A percentile compares a stretch with the other conserved stretches of the same genome.
Conservation (phyloP, 495 filamentous ascomycete genomes). For the Hyaloscypha finlandica region DNA sequence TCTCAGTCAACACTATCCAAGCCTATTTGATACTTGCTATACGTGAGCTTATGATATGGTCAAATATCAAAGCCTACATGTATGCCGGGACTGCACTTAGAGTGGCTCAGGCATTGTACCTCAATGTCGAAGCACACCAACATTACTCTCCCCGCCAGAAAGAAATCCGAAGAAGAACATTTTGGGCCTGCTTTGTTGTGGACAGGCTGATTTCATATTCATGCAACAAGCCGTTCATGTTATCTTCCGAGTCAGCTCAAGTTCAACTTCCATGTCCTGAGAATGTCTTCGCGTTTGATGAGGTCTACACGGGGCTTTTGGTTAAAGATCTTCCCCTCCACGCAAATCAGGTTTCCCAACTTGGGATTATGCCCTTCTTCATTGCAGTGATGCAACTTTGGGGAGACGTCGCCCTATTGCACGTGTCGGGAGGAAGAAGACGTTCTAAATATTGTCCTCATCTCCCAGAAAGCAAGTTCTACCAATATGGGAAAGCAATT, state of each 20-base stretch:
- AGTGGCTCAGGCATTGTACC: neutral
- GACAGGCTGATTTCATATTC: neutral
- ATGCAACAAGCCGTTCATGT: neutral
- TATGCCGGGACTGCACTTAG: slow-evolving; percentile 2
- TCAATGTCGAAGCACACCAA: neutral
- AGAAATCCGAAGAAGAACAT: slow-evolving; percentile 3
- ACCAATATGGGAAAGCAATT: neutral
- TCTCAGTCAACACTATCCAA: neutral
- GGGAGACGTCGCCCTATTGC: neutral
- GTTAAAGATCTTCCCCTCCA: neutral
- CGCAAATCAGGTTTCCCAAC: slow-evolving; percentile 1
- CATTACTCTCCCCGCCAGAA: neutral
- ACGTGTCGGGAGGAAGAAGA: neutral
- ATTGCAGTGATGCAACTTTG: neutral
- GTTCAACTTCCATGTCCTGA: neutral
- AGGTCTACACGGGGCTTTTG: neutral
- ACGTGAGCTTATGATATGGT: slow-evolving; percentile 1
- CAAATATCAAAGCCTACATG: neutral
- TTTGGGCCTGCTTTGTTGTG: neutral
- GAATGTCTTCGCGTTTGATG: neutral
- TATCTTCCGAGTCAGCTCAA: neutral
- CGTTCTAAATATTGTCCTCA: neutral
- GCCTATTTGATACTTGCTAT: slow-evolving; percentile 1
- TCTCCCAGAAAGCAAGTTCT: neutral
- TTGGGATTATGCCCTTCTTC: neutral